A percentile compares a stretch with the other conserved stretches of the same genome.
Conservation (phyloP, 352 stramenopile species). For the Phytophthora pseudosyringae region DNA sequence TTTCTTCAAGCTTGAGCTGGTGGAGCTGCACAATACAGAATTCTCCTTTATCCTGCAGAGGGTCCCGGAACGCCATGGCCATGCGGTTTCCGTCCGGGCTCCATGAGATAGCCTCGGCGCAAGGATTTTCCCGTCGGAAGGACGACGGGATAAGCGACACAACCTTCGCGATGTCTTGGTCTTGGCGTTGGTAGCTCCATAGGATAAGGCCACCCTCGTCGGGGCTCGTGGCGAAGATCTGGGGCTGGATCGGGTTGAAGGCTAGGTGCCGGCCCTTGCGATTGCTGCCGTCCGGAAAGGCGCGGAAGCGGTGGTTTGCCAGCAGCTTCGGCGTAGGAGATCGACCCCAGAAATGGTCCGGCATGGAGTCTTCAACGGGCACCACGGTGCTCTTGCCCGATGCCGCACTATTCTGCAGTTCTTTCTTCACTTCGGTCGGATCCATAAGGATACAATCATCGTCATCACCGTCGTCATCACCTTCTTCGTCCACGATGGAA, state of each 20-base stretch:
- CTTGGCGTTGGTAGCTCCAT: conserved; percentile 75
- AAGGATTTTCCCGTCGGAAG: conserved; percentile 70
- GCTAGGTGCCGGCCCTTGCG: conserved; percentile 77
- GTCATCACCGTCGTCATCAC: conserved; percentile 56
- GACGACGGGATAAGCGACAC: conserved; percentile 62
- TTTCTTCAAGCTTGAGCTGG: conserved; percentile 60
- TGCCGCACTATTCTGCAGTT: conserved; percentile 20
- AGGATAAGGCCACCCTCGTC: conserved; percentile 83
- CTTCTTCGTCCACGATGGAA: conserved; percentile 70
- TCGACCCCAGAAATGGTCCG: conserved; percentile 82
- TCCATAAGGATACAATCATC: conserved; percentile 66
- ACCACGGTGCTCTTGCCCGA: conserved; percentile 30
- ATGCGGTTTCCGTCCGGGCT: conserved; percentile 77
- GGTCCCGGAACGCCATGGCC: conserved; percentile 82
- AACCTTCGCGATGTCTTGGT: conserved; percentile 68
- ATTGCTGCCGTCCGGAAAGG: conserved; percentile 64
- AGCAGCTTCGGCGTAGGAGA: conserved; percentile 71
- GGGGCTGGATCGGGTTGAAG: conserved; percentile 77
- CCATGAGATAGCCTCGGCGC: conserved; percentile 79
- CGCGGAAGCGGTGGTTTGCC: conserved; percentile 63
- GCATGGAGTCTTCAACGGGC: conserved; percentile 50
- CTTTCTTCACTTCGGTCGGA: conserved; percentile 46
- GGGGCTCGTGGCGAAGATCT: conserved; percentile 78
- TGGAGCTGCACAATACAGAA: conserved; percentile 83
- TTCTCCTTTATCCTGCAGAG: conserved; percentile 61